phyloP scores from a whole-genome alignment of 2,329 filamentous ascomycete genomes.

The Colletotrichum graminicola region DNA sequence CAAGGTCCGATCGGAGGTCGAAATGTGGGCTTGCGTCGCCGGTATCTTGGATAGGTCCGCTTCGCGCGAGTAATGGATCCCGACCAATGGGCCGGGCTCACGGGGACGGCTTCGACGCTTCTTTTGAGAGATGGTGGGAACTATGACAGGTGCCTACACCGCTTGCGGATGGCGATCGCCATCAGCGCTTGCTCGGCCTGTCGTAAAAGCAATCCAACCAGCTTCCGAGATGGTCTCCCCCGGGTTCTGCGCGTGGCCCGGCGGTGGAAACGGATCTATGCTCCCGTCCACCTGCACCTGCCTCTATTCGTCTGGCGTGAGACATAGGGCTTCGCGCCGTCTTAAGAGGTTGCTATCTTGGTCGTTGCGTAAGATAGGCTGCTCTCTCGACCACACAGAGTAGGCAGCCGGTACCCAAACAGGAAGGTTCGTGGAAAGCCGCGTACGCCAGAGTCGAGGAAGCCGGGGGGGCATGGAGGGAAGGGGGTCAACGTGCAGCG shows the following conservation, averaged over 20 bases:
- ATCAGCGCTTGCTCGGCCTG: slow-evolving; percentile 25
- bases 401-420: slow-evolving; percentile 34
- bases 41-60: slow-evolving; percentile 1
- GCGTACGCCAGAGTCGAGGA: slow-evolving; percentile 23
- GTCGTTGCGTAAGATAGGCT: neutral
- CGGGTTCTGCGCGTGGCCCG: neutral
- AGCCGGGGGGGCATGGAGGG: slow-evolving; percentile 8
- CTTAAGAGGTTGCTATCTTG: slow-evolving; percentile 15
- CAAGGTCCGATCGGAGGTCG: slow-evolving; percentile 38
- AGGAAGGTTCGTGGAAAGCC: slow-evolving; percentile 37
- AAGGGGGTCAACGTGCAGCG: slow-evolving; percentile 36
- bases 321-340: slow-evolving; percentile 15
- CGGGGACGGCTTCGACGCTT: slow-evolving; percentile 1
- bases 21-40: slow-evolving; percentile 21
- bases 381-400: slow-evolving; percentile 24
- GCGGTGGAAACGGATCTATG: slow-evolving; percentile 8
- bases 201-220: slow-evolving; percentile 18
- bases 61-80: slow-evolving; percentile 31
- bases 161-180: slow-evolving; percentile 31
- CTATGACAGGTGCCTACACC: slow-evolving; percentile 24
- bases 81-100: slow-evolving; percentile 7
- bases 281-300: slow-evolving; percentile 33
- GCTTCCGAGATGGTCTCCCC: slow-evolving; percentile 12
- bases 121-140: slow-evolving; percentile 27
- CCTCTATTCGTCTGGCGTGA: slow-evolving; percentile 35